Percentiles rank a stretch among this genome's conserved stretches.
These are phyloP conservation scores for Rhizopogon roseolus DNA, from an alignment of 768 basidiomycete species.

Conservation along the genomic window DNA sequence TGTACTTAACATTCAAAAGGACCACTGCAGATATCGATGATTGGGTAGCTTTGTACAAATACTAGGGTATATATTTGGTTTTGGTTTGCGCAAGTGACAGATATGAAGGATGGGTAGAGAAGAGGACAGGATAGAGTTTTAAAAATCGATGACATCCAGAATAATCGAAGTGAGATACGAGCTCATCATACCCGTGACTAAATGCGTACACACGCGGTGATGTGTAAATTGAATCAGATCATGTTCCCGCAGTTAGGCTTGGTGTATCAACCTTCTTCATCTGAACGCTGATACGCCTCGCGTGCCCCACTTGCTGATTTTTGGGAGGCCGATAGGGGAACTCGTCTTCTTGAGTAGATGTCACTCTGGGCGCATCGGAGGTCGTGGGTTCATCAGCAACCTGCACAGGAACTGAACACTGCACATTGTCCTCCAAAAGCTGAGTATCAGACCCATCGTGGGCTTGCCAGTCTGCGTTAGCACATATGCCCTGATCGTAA, in stretches of 20 bases:
- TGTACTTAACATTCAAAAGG: not conserved
- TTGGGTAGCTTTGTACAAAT: not conserved
- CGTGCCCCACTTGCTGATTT: constrained; percentile 31
- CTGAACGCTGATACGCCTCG: constrained; percentile 34
- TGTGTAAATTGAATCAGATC: not conserved
- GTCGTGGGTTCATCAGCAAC: not conserved
- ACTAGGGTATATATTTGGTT: not conserved
- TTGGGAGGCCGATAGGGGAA: constrained; percentile 30
- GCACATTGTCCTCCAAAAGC: not conserved
- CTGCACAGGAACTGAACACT: not conserved
- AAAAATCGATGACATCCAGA: not conserved
- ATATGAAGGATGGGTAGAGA: not conserved
- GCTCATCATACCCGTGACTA: not conserved
- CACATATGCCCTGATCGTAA: not conserved
- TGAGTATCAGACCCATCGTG: not conserved
- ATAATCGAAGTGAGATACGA: not conserved
- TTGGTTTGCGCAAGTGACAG: not conserved
- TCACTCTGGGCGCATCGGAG: not conserved
- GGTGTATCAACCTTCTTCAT: constrained; percentile 22
- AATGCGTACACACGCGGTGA: not conserved
- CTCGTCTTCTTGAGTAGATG: constrained; percentile 8
- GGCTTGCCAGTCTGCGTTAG: not conserved
- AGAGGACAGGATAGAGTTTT: not conserved
- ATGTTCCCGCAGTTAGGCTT: constrained; percentile 5
- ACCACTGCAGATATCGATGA: not conserved